phyloP scores from a whole-genome alignment of 805 yeast genomes.

The Candida gorgasii region DNA sequence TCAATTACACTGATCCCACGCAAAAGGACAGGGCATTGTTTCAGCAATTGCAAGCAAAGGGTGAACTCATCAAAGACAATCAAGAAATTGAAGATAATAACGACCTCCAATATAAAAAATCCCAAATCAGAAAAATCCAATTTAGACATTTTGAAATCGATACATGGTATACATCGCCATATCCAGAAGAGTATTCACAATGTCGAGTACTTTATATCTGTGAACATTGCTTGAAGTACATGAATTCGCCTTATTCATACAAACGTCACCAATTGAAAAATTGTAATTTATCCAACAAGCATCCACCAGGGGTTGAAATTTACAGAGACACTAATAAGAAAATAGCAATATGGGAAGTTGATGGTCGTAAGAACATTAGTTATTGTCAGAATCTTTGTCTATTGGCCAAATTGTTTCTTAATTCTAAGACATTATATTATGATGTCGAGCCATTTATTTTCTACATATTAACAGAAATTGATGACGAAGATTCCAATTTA shows the following conservation, averaged over 20 bases:
- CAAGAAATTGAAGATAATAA: conserved; percentile 1
- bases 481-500: conserved; percentile 35
- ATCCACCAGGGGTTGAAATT: conserved; percentile 62
- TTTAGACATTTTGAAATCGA: conserved; percentile 74
- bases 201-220: conserved; percentile 70
- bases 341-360: conserved; percentile 51
- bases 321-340: conserved; percentile 33
- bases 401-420: conserved; percentile 82
- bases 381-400: conserved; percentile 91
- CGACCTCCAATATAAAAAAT: conserved; percentile 14
- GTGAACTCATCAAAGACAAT: conserved; percentile 32
- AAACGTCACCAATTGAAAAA: conserved; percentile 69
- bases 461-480: conserved; percentile 76
- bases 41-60: conserved; percentile 37
- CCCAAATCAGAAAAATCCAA: conserved; percentile 60
- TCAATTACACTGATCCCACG: conserved; percentile 62
- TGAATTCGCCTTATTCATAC: conserved; percentile 64
- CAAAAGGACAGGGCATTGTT: conserved; percentile 51
- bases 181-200: conserved; percentile 79
- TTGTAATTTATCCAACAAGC: conserved; percentile 55
- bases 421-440: conserved; percentile 88
- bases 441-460: conserved; percentile 96
- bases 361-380: conserved; percentile 78
- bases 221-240: conserved; percentile 80
- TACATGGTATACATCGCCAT: conserved; percentile 93